Conservation (phyloP, 768 basidiomycete species). For the Lactifluus pinguis region DNA sequence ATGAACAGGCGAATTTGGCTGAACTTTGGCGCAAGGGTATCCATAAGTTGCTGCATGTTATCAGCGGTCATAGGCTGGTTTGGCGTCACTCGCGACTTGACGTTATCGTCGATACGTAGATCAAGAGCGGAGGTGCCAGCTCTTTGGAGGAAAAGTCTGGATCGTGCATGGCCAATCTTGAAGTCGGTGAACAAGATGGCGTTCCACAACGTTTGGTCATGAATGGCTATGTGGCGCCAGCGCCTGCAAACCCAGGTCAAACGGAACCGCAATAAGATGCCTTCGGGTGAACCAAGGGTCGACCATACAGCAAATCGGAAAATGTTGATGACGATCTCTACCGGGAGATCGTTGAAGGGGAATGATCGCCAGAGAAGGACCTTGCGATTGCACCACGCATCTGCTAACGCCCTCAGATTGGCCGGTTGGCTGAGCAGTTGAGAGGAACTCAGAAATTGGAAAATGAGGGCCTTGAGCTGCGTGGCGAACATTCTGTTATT, state of each 20-base stretch:
- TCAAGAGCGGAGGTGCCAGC: conserved; percentile 48
- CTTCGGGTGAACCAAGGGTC: conserved; percentile 25
- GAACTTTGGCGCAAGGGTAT: conserved; percentile 43
- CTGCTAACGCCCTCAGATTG: not conserved
- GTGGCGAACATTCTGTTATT: not conserved
- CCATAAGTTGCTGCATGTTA: conserved; percentile 41
- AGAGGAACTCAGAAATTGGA: not conserved
- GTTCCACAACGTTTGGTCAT: conserved; percentile 30
- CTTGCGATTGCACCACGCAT: conserved; percentile 8
- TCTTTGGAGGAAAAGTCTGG: conserved; percentile 49
- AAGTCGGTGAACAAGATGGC: conserved; percentile 54
- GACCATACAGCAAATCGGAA: conserved; percentile 52
- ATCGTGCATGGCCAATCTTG: conserved; percentile 38
- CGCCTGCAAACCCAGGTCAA: conserved; percentile 50
- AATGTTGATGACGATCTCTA: conserved; percentile 57
- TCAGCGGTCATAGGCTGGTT: conserved; percentile 30
- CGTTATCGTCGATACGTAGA: conserved; percentile 47
- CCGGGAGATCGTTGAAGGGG: conserved; percentile 50
- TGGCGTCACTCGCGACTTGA: not conserved
- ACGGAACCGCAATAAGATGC: conserved; percentile 30
- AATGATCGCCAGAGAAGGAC: conserved; percentile 36
- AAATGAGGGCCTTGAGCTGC: conserved; percentile 5
- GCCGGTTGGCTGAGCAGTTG: not conserved
- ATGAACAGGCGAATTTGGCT: conserved; percentile 52
- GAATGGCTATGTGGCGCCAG: conserved; percentile 22